Evolutionary conservation across 225 moss, liverwort and hornwort species (phyloP).

Genomic region (Lunularia cruciata): DNA sequence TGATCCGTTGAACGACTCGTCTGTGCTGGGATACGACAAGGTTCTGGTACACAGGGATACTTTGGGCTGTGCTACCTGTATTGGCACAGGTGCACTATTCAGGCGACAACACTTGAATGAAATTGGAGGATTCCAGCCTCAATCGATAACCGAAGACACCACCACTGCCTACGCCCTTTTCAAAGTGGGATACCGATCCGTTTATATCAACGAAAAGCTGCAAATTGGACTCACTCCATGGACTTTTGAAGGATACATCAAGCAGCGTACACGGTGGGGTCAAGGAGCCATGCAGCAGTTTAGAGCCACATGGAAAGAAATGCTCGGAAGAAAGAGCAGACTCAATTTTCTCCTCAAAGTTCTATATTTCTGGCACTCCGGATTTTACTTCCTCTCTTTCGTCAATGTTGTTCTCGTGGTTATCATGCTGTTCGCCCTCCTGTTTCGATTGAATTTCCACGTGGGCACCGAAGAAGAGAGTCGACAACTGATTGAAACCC

Average conservation of each 20-base stretch:
- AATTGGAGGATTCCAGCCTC: slow-evolving; percentile 57
- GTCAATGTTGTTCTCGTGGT: slow-evolving; percentile 35
- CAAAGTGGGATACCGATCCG: slow-evolving; percentile 48
- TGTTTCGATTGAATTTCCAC: slow-evolving; percentile 32
- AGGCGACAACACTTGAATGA: slow-evolving; percentile 46
- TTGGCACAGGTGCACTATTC: slow-evolving; percentile 42
- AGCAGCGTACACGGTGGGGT: slow-evolving; percentile 52
- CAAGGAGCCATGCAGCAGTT: slow-evolving; percentile 59
- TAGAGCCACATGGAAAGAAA: slow-evolving; percentile 37
- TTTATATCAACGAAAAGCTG: slow-evolving; percentile 49
- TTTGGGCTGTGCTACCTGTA: slow-evolving; percentile 34
- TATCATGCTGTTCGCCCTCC: slow-evolving; percentile 25
- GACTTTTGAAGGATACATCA: slow-evolving; percentile 54
- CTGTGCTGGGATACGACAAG: slow-evolving; percentile 41
- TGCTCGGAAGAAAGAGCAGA: slow-evolving; percentile 41
- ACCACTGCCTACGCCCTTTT: slow-evolving; percentile 52
- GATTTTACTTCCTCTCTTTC: slow-evolving; percentile 47
- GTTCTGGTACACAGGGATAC: slow-evolving; percentile 44
- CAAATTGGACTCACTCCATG: slow-evolving; percentile 56
- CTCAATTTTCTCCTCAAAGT: slow-evolving; percentile 45
- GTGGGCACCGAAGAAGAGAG: slow-evolving; percentile 32
- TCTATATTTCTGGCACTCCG: slow-evolving; percentile 46
- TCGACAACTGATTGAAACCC: slow-evolving; percentile 13
- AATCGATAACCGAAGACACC: slow-evolving; percentile 61
- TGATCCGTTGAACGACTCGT: slow-evolving; percentile 50